These are phyloP conservation scores for Spencermartinsiella europaea DNA, from an alignment of 805 yeast genomes.

Conservation along the genomic window DNA sequence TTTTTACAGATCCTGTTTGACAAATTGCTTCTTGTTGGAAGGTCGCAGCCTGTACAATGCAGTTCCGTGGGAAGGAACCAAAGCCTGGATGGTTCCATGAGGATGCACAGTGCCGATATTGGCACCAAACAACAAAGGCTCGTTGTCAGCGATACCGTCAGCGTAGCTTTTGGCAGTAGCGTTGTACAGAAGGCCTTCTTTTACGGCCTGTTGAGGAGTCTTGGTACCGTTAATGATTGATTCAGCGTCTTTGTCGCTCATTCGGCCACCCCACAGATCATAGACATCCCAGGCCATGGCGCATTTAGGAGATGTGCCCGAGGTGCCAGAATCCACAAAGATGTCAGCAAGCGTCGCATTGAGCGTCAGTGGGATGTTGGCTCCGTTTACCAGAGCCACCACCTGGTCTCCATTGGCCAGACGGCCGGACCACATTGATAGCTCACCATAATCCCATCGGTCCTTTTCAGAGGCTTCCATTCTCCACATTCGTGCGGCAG, in stretches of 20 bases:
- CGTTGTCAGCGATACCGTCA: slow-evolving; percentile 4
- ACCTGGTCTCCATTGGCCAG: slow-evolving; percentile 16
- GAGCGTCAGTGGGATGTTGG: slow-evolving; percentile 5
- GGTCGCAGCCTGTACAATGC: slow-evolving; percentile 6
- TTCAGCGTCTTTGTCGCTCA: background rate
- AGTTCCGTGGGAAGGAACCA: slow-evolving; percentile 5
- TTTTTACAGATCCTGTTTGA: slow-evolving; percentile 11
- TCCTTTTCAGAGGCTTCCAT: slow-evolving; percentile 10
- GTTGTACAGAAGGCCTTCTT: slow-evolving; percentile 1
- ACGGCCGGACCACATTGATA: slow-evolving; percentile 17
- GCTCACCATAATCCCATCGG: slow-evolving; percentile 11
- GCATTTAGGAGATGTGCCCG: slow-evolving; percentile 8
- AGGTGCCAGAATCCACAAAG: slow-evolving; percentile 12
- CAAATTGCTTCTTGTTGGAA: background rate
- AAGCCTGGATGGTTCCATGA: slow-evolving; percentile 1
- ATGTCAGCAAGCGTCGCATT: slow-evolving; percentile 13
- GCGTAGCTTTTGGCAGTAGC: slow-evolving; percentile 8
- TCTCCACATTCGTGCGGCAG: slow-evolving; percentile 18
- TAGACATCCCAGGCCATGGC: slow-evolving; percentile 14
- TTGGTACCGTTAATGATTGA: background rate
- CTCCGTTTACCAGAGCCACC: slow-evolving; percentile 17
- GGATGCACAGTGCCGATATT: slow-evolving; percentile 2
- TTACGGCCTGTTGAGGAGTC: background rate
- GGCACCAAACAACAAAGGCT: slow-evolving; percentile 3
- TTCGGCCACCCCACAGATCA: slow-evolving; percentile 16